Percentiles rank a stretch among this genome's conserved stretches.
Conservation (phyloP, 2,329 filamentous ascomycete species). For the Pseudocercospora fijiensis region DNA sequence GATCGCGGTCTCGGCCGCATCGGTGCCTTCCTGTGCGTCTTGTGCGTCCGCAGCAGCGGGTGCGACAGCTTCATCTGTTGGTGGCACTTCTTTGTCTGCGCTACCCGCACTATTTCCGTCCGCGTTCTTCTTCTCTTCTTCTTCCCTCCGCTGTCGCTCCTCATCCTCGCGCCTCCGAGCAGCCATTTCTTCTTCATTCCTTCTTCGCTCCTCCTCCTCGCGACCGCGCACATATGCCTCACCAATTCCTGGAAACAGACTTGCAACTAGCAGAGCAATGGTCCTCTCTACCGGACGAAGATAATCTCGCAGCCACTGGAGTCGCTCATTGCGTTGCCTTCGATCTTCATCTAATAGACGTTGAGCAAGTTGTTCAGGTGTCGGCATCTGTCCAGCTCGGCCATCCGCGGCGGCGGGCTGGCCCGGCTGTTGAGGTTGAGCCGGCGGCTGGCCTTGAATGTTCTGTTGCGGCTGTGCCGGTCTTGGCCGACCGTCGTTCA, state of each 20-base stretch:
- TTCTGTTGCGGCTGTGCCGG: slow-evolving; percentile 14
- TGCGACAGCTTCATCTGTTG: not conserved
- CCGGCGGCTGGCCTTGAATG: slow-evolving; percentile 13
- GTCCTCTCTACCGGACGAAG: slow-evolving; percentile 55
- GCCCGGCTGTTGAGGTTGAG: slow-evolving; percentile 4
- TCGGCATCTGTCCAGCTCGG: slow-evolving; percentile 32
- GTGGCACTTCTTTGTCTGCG: not conserved
- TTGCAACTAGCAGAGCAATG: slow-evolving; percentile 62
- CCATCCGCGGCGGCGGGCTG: slow-evolving; percentile 5
- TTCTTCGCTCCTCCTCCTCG: slow-evolving; percentile 42
- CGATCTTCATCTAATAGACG: slow-evolving; percentile 39
- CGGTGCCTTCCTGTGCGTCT: not conserved
- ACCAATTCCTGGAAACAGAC: slow-evolving; percentile 61
- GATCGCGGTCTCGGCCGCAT: not conserved
- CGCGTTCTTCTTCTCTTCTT: slow-evolving; percentile 21
- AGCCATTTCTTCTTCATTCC: slow-evolving; percentile 32
- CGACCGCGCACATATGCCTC: slow-evolving; percentile 60
- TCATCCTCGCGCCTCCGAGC: slow-evolving; percentile 31
- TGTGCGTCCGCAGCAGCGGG: not conserved
- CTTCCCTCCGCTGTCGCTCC: slow-evolving; percentile 26
- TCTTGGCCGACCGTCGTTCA: slow-evolving; percentile 32
- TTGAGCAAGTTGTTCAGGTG: slow-evolving; percentile 46
- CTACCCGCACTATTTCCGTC: not conserved
- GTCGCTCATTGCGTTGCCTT: slow-evolving; percentile 24
- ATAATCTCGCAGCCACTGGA: slow-evolving; percentile 33